Conservation (phyloP, 2,329 filamentous ascomycete species). For the Aspergillus sp. region DNA sequence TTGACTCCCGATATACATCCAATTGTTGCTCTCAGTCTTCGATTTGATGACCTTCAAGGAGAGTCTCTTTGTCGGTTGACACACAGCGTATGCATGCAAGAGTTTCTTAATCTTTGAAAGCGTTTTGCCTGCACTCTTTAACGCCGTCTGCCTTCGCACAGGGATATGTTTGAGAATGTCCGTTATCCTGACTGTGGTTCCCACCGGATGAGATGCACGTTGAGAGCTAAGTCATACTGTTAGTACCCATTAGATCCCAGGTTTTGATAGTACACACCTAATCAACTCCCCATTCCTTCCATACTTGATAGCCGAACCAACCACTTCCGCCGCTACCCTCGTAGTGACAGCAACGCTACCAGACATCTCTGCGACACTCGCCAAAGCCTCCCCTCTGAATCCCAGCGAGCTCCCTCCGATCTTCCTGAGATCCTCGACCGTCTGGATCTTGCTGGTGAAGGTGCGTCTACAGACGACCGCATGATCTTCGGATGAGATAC, state of each 20-base stretch:
- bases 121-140: conserved; percentile 46
- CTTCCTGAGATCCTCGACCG: conserved; percentile 49
- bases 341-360: conserved; percentile 49
- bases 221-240: conserved; percentile 19
- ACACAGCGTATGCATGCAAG: conserved; percentile 54
- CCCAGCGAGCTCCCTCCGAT: conserved; percentile 54
- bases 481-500: conserved; percentile 52
- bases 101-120: conserved; percentile 47
- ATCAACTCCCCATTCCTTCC: conserved; percentile 43
- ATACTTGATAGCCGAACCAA: conserved; percentile 48
- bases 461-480: conserved; percentile 49
- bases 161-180: conserved; percentile 54
- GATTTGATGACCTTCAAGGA: conserved; percentile 51
- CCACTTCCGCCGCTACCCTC: conserved; percentile 50
- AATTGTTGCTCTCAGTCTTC: conserved; percentile 56
- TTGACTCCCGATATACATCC: conserved; percentile 51
- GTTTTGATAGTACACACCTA: conserved; percentile 27
- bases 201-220: conserved; percentile 50
- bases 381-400: conserved; percentile 59
- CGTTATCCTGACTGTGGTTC: conserved; percentile 53
- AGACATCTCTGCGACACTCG: conserved; percentile 55
- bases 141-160: conserved; percentile 51
- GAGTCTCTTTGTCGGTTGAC: conserved; percentile 50
- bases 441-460: conserved; percentile 59
- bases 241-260: background rate